Conservation (phyloP, 73 alveolate species). For the Paramecium octaurelia region DNA sequence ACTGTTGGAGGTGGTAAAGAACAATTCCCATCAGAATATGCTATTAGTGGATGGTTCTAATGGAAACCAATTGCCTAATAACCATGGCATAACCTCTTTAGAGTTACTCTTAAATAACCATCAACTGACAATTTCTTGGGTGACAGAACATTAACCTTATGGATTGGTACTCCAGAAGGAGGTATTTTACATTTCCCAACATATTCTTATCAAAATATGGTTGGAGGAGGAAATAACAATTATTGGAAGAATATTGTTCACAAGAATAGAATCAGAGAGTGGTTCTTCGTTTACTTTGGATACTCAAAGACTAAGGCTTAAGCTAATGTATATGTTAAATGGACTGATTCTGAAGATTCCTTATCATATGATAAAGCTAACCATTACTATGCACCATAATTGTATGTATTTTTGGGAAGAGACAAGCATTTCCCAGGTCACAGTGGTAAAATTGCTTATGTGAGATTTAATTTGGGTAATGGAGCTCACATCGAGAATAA, state of each 20-base stretch:
- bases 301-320: not conserved
- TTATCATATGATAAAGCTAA: conserved; percentile 8
- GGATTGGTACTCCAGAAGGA: conserved; percentile 43
- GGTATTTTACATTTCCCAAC: conserved; percentile 55
- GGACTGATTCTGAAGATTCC: conserved; percentile 22
- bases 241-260: conserved; percentile 26
- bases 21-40: conserved; percentile 36
- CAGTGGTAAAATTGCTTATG: not conserved
- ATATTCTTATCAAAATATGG: conserved; percentile 39
- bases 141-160: conserved; percentile 7
- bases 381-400: conserved; percentile 14
- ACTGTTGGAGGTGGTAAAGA: conserved; percentile 34
- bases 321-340: conserved; percentile 32
- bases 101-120: conserved; percentile 53
- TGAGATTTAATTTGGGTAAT: not conserved
- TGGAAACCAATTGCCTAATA: conserved; percentile 31
- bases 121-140: conserved; percentile 41
- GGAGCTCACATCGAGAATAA: not conserved
- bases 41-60: conserved; percentile 51
- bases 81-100: conserved; percentile 55
- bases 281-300: conserved; percentile 48
- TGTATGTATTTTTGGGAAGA: conserved; percentile 34
- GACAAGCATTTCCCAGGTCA: conserved; percentile 42
- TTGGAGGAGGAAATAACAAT: conserved; percentile 52
- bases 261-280: not conserved